Base-by-base conservation (phyloP, 108 stramenopile genomes). In the Licmophora abbreviata region DNA sequence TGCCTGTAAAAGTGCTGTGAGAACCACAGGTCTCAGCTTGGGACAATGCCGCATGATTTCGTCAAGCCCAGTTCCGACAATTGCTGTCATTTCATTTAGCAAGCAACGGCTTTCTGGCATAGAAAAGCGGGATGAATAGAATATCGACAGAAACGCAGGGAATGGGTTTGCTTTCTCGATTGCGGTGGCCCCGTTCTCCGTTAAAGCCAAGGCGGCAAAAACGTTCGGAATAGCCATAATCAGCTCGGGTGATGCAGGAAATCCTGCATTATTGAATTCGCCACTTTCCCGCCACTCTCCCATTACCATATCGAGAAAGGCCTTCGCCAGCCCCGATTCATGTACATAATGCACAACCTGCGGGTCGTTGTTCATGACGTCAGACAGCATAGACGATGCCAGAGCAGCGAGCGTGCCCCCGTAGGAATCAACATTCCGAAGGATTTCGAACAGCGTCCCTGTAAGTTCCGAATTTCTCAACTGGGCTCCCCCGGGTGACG, bases 21-120 rank as follows among this genome's bases (percentile, higher is more conserved):
- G 58, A 30, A 93, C 71, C 6, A 56, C 40, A 22, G 78, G 55
- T 36, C 67, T 83, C 55, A 94, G 53, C 37, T 32, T 47, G 23
- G 80, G 79, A 44, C 87, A 85, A 69, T 94, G 92, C 3, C 91
- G 79, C 88, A 96, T 93, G 23, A 94, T 68, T 70, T 96, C 95
- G 52, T 94, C 92, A 22, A 96, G 59, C 15, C 91, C 92, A 3
- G 84, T 77, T 11, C 95, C 95, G 36, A 94, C 72, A 33, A 82
- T 79, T 3, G 80, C 69, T 9, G 90, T 71, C 66, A 93, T 73
- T 61, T 93, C 93, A 47, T 83, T 89, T 59, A 92, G 58, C 38
- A 94, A 52, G 56, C 87, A 93, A 20, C 86, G 63, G 46, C 80
- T 85, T 15, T 63, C 55, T 29, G 92, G 88, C 86, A 93, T 93